Conservation (phyloP, 441 rosid species). For the Arabidopsis hybrid region DNA sequence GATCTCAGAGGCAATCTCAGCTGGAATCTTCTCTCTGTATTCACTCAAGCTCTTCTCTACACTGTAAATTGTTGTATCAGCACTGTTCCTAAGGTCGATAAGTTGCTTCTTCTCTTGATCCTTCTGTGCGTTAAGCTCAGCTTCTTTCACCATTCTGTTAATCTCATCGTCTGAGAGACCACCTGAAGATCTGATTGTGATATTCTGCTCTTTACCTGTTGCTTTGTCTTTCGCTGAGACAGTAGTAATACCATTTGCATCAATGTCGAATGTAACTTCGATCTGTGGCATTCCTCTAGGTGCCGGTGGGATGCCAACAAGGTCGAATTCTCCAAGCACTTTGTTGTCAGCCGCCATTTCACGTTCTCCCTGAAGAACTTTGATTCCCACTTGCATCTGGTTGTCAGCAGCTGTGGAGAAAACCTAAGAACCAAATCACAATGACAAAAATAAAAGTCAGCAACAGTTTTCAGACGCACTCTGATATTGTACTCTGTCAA, state of each 20-base stretch:
- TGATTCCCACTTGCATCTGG: slow-evolving; percentile 61
- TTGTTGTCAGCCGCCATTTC: slow-evolving; percentile 70
- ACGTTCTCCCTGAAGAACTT: slow-evolving; percentile 73
- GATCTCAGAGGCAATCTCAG: slow-evolving; percentile 58
- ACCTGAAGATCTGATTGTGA: slow-evolving; percentile 56
- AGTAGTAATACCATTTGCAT: slow-evolving; percentile 57
- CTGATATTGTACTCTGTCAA: not conserved
- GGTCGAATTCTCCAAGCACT: slow-evolving; percentile 55
- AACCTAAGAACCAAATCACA: slow-evolving; percentile 46
- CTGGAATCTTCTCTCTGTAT: slow-evolving; percentile 62
- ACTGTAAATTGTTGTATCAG: slow-evolving; percentile 64
- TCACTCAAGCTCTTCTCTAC: slow-evolving; percentile 66
- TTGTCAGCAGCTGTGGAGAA: slow-evolving; percentile 62
- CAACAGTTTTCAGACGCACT: not conserved
- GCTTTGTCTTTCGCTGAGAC: slow-evolving; percentile 61
- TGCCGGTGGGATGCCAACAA: slow-evolving; percentile 59
- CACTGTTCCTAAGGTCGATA: slow-evolving; percentile 61
- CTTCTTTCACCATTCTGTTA: slow-evolving; percentile 59
- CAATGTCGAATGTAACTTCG: slow-evolving; percentile 59
- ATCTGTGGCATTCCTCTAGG: slow-evolving; percentile 61
- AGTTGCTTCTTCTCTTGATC: slow-evolving; percentile 57
- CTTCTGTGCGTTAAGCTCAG: slow-evolving; percentile 53
- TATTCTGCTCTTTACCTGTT: slow-evolving; percentile 55
- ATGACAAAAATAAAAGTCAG: not conserved
- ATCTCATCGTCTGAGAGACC: slow-evolving; percentile 58